Evolutionary conservation across 1,139 yeast species (phyloP).

Genomic region (Saccharomycopsis hybrid): DNA sequence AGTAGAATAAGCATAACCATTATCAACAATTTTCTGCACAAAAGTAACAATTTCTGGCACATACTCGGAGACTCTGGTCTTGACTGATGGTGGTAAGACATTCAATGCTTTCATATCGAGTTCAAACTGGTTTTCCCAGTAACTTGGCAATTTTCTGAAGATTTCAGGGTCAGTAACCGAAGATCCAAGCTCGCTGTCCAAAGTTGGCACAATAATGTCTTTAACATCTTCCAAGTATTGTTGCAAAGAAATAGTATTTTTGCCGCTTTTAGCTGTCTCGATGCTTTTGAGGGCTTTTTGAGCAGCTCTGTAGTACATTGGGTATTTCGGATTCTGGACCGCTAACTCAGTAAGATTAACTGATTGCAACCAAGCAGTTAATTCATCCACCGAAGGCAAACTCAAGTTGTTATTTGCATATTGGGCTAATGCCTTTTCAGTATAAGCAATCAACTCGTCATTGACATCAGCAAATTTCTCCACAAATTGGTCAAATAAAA

Average conservation of each 20-base stretch:
- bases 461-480: conserved; percentile 24
- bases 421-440: conserved; percentile 7
- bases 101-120: conserved; percentile 80
- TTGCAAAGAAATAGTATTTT: conserved; percentile 25
- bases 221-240: conserved; percentile 48
- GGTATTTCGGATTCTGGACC: conserved; percentile 65
- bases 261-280: conserved; percentile 20
- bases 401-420: conserved; percentile 47
- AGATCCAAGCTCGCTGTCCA: conserved; percentile 69
- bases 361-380: conserved; percentile 44
- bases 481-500: conserved; percentile 58
- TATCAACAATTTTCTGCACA: conserved; percentile 64
- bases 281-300: conserved; percentile 44
- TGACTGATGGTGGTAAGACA: conserved; percentile 76
- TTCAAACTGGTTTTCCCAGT: conserved; percentile 82
- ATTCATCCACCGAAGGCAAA: conserved; percentile 31
- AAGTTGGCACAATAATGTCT: conserved; percentile 66
- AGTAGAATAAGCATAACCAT: conserved; percentile 82
- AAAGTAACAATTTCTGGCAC: conserved; percentile 84
- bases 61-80: conserved; percentile 96
- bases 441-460: conserved; percentile 21
- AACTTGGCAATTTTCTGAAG: conserved; percentile 76
- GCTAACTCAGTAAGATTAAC: conserved; percentile 48
- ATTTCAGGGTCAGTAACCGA: conserved; percentile 78
- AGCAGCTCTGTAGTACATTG: conserved; percentile 75